Base-by-base conservation (phyloP, 73 alveolate species). In the Blepharisma japonicum region DNA sequence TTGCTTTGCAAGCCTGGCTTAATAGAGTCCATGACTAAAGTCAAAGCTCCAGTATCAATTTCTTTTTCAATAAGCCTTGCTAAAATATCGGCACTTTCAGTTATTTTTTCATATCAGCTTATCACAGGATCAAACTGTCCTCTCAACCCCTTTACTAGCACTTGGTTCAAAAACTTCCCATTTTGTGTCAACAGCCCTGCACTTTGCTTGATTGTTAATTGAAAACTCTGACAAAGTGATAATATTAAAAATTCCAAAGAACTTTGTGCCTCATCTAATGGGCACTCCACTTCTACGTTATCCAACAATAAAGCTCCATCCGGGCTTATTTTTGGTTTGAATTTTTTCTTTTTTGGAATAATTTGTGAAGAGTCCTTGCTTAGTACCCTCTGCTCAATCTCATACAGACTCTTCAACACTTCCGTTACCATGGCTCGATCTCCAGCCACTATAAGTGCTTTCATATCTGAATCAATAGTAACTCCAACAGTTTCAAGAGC, bases 121-220 rank as follows among this genome's bases (percentile, higher is more conserved):
- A 88, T 67, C 53, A 88, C 77, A 6, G 92, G 92, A 76, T 88
- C 91, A 55, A 71, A 81, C 70, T 84, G 81, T 6, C 92, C 92
- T 55, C 85, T 88, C 80, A 88, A 83, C 23, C 95, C 95, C 51
- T 85, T 88, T 25, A 81, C 86, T 5, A 70, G 74, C 9, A 88
- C 46, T 51, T 88, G 92, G 53, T 81, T 76, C 53, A 88, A 71
- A 74, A 71, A 85, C 66, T 88, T 79, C 47, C 86, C 86, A 54
- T 79, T 79, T 72, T 88, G 80, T 25, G 91, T 85, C 50, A 88
- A 78, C 39, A 88, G 86, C 6, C 90, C 95, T 0, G 95, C 95
- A 6, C 90, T 86, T 70, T 84, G 79, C 71, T 85, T 88, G 7
- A 92, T 89, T 55, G 80, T 88, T 88, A 88, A 32, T 18, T 66